Evolutionary conservation across 345 rosid species (phyloP), one percentile per base, ranked within the genome.

Genomic region (Alliaria petiolata): DNA sequence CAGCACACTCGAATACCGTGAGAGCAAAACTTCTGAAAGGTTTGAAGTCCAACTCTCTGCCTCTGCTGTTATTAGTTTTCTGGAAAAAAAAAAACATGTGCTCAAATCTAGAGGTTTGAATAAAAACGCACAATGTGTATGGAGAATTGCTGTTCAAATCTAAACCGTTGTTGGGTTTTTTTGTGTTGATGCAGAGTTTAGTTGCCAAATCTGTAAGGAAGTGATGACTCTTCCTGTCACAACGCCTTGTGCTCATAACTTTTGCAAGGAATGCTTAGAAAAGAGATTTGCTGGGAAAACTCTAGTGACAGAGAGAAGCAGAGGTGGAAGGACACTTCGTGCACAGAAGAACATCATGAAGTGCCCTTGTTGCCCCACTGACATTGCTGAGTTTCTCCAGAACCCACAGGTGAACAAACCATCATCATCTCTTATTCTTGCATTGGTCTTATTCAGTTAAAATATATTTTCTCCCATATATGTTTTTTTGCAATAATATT

Each of bases 231-330:
- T 69, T 31, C 95, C 97, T 0, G 58, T 88, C 10, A 91, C 97
- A 4, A 85, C 95, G 0, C 92, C 91, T 13, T 91, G 92, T 22
- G 88, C 76, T 0, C 95, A 88, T 17, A 88, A 82, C 63, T 91
- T 91, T 51, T 88, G 89, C 76, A 85, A 88, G 69, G 65, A 51
- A 9, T 91, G 97, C 36, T 46, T 91, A 49, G 91, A 83, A 61
- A 82, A 66, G 5, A 81, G 76, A 12, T 90, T 86, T 53, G 64
- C 82, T 44, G 90, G 90, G 0, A 35, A 66, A 59, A 55, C 71
- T 28, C 57, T 47, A 33, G 43, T 85, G 34, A 78, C 72, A 19
- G 87, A 83, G 63, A 87, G 92, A 69, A 75, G 49, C n/a, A 61
- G 69, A 64, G 91, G 89, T 9, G 80, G 85, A 2, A 80, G 89